Percentiles rank a stretch among this genome's conserved stretches.
These are phyloP conservation scores for Sphagnurus paluster DNA, from an alignment of 1,284 basidiomycete genomes.

Conservation along the genomic window DNA sequence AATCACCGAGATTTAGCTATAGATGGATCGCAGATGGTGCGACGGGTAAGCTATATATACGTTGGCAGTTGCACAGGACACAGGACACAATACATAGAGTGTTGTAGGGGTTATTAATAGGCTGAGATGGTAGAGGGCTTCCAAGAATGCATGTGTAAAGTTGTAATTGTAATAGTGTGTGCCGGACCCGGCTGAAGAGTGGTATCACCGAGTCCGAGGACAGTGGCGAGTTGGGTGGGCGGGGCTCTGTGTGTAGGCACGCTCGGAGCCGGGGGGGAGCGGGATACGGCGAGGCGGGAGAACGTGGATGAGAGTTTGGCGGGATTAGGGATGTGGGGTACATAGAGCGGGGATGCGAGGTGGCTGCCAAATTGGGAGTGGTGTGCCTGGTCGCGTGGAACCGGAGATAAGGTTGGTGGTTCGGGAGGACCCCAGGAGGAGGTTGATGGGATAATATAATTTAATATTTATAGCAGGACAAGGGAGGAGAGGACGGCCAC, in stretches of 20 bases:
- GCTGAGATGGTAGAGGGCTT: too few relatives aligned
- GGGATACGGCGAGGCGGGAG: too few relatives aligned
- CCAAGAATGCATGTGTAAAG: too few relatives aligned
- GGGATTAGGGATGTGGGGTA: constrained; percentile 3
- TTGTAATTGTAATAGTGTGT: too few relatives aligned
- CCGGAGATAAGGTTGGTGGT: constrained; percentile 19
- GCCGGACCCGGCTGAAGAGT: too few relatives aligned
- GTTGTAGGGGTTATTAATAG: background rate
- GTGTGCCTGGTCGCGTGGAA: constrained; percentile 20
- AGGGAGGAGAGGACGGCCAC: background rate
- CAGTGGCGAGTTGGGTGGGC: too few relatives aligned
- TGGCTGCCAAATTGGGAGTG: too few relatives aligned
- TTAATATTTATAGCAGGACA: constrained; percentile 13
- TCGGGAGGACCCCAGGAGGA: constrained; percentile 16
- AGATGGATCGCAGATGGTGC: background rate
- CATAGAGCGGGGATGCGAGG: background rate
- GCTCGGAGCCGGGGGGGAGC: too few relatives aligned
- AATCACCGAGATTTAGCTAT: background rate
- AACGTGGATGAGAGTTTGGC: background rate
- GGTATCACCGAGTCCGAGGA: too few relatives aligned
- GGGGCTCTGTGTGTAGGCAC: too few relatives aligned
- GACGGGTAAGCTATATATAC: background rate
- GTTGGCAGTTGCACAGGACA: too few relatives aligned
- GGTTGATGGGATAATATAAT: background rate
- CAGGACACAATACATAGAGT: too few relatives aligned